Evolutionary conservation across 116 monocot genomes (phyloP), one percentile per base, ranked within the genome.

Genomic region (Cymodocea nodosa): DNA sequence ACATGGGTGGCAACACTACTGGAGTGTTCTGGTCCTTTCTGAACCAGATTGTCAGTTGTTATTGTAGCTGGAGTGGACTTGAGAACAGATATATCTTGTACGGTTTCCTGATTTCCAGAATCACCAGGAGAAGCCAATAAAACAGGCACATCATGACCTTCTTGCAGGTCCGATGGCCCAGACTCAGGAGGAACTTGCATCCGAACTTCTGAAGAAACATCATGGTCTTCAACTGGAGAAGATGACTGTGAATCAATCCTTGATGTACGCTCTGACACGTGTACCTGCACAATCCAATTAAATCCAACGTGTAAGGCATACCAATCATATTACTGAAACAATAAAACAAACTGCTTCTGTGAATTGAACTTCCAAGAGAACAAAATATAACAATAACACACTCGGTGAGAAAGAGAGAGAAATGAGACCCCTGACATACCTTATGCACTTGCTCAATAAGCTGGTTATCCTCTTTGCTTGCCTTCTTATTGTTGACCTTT

Each of bases 401-500:
- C n/a, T 17, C 35, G 18, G 18, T 3, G 9, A 16, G 40, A 4
- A 62, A 62, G 37, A 62, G 62, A 37, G 18, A 62, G 15, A 19
- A 18, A 18, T 62, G 36, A 34, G 25, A 34, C 34, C 60, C 30
- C 30, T 30, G 17, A 37, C n/a, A 62, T 36, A 62, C 62, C 24
- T 57, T 18, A 7, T 23, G 64, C 35, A 76, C 79, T 75, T 76
- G 75, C 25, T 73, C 77, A 64, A 72, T 65, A 6, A 76, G 61
- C 35, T 59, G 67, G 63, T 44, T 55, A 52, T 89, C 84, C 76
- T 68, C 69, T 60, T 73, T 77, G 58, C 24, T 73, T 50, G 48
- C 10, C 57, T 71, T 75, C 56, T 67, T 77, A 35, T 69, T 80
- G 20, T 74, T 49, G 58, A 76, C 81, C 64, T 83, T 77, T 10